A percentile compares a stretch with the other conserved stretches of the same genome.
These are phyloP conservation scores for Plasmodium relictum DNA, from an alignment of 169 alveolate species.

Conservation along the genomic window DNA sequence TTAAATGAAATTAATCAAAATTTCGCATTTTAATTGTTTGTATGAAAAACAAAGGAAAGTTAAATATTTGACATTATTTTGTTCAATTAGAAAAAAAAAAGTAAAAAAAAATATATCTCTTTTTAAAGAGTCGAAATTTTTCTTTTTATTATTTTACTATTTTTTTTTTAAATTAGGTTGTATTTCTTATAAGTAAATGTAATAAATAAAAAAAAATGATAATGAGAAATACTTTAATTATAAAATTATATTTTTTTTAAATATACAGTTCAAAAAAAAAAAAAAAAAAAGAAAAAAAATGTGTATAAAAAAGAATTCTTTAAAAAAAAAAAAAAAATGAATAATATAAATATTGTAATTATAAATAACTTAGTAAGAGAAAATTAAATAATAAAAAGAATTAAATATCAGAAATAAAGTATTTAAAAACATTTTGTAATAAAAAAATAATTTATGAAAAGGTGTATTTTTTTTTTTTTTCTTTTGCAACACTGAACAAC, in stretches of 20 bases:
- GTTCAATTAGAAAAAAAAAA: background rate
- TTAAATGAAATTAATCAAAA: background rate
- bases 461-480: too few relatives aligned
- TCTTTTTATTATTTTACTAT: background rate
- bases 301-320: background rate
- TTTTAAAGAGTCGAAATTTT: slow-evolving; percentile 26
- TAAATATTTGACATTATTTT: slow-evolving; percentile 2
- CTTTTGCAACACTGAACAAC: too few relatives aligned
- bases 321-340: background rate
- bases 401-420: too few relatives aligned
- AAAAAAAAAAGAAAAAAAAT: slow-evolving; percentile 1
- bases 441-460: too few relatives aligned
- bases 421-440: too few relatives aligned
- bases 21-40: background rate
- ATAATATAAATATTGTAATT: background rate
- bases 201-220: too few relatives aligned
- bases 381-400: too few relatives aligned
- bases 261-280: slow-evolving; percentile 9
- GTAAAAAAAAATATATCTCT: slow-evolving; percentile 23
- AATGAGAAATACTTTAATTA: too few relatives aligned
- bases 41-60: slow-evolving; percentile 2
- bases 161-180: too few relatives aligned
- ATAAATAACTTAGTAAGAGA: background rate
- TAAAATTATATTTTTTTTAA: background rate
- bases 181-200: too few relatives aligned